Evolutionary conservation across 176 grass and related monocot genomes (phyloP).

Genomic region (Tillandsia leiboldiana): DNA sequence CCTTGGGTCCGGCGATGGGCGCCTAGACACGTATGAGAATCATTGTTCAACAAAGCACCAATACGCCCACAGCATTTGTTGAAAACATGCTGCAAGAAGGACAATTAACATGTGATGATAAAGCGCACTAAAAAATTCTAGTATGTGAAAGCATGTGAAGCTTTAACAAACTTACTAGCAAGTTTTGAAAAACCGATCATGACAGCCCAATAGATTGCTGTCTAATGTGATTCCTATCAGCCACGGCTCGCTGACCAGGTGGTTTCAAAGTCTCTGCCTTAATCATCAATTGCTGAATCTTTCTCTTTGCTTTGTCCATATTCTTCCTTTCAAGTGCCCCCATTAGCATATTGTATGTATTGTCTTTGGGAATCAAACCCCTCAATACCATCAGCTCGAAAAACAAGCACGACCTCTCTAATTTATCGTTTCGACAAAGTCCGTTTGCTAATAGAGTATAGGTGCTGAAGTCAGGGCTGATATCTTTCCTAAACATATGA

Average conservation of each 20-base stretch:
- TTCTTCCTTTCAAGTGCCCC: slow-evolving; percentile 47
- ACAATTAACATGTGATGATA: no score
- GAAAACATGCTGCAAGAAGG: no score
- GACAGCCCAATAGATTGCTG: not conserved
- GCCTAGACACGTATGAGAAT: no score
- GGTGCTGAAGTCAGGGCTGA: slow-evolving; percentile 57
- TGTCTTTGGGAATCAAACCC: slow-evolving; percentile 53
- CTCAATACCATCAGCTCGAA: slow-evolving; percentile 72
- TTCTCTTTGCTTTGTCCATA: slow-evolving; percentile 36
- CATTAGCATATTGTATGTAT: slow-evolving; percentile 51
- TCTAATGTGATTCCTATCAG: slow-evolving; percentile 1
- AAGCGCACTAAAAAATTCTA: no score
- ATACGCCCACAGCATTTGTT: not conserved
- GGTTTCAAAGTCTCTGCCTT: slow-evolving; percentile 25
- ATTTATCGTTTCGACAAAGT: slow-evolving; percentile 56
- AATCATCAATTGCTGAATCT: slow-evolving; percentile 36
- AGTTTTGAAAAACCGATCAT: not conserved
- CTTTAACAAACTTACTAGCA: not conserved
- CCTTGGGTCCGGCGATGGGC: no score
- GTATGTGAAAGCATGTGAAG: not conserved
- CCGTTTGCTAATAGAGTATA: slow-evolving; percentile 58
- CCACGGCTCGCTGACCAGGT: slow-evolving; percentile 1
- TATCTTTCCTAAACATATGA: slow-evolving; percentile 71
- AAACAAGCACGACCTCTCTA: slow-evolving; percentile 51
- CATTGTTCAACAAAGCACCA: slow-evolving; percentile 10